Evolutionary conservation across 805 yeast species (phyloP), one percentile per base, ranked within the genome.

Genomic region (Candida ascalaphidarum): DNA sequence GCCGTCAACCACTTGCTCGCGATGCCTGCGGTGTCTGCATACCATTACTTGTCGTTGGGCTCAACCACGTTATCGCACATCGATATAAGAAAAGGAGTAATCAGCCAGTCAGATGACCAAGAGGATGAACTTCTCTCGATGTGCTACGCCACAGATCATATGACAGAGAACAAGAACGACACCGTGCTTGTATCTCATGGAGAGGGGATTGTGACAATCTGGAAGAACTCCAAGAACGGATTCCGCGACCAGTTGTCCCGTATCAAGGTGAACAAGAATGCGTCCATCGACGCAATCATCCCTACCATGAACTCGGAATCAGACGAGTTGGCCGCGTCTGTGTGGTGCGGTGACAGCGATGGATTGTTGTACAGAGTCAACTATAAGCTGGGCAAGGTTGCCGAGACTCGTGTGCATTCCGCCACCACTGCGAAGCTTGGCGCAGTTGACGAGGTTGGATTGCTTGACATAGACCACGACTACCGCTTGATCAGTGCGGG

Each of bases 71-170:
- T 89, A 23, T 69, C 85, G 1, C 79, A 78, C 33, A 66, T 88
- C 43, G 96, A 89, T 50, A 64, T 80, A 3, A 61, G 96, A 26
- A 82, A 80, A 41, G 82, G 81, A 4, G 65, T 76, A 2, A 51
- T 79, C 2, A 55, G 71, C 3, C 68, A 68, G 22, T 77, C 88
- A 21, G 97, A 88, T 37, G 88, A 85, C 48, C 98, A 89, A 56
- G 95, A 81, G 40, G 97, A 89, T 46, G 98, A 89, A 48, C 56
- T 89, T n/a, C 55, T 89, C 23, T 67, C 86, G 31, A 79, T 84
- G 43, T 61, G 82, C 21, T 74, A 77, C 57, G 69, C 77, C 2
- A 42, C 59, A 1, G 82, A 79, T 36, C 70, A 70, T 2, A 39
- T 51, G 9, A 51, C 45, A 21, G 53, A 42, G 8, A 68, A 74